Evolutionary conservation across 148 eudicot genomes (phyloP).

Genomic region (Fagopyrum tataricum): DNA sequence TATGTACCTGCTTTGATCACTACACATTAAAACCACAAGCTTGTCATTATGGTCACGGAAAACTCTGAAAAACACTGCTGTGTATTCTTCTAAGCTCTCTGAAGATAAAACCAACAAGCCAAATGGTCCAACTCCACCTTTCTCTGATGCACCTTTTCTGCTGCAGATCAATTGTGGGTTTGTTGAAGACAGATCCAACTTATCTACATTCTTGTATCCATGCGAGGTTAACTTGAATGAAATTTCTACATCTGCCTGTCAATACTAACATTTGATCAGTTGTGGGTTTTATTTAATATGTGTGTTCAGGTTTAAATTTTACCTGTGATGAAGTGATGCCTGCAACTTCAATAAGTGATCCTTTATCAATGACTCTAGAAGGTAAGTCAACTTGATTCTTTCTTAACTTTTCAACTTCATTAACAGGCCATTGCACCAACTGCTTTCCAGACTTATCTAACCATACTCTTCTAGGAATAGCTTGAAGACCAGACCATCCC

Average conservation of each 20-base stretch:
- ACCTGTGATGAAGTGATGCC: conserved; percentile 59
- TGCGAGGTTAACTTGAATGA: conserved; percentile 30
- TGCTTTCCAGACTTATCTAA: conserved; percentile 45
- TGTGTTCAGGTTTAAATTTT: neutral
- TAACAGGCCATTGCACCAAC: conserved; percentile 66
- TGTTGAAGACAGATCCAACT: conserved; percentile 31
- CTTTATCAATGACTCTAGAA: conserved; percentile 22
- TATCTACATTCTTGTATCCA: conserved; percentile 28
- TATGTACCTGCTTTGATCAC: conserved; percentile 57
- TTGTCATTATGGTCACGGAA: conserved; percentile 31
- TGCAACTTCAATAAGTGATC: conserved; percentile 32
- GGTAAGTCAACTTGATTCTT: conserved; percentile 17
- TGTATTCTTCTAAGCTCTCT: conserved; percentile 43
- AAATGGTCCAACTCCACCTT: conserved; percentile 56
- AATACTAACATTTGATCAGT: neutral
- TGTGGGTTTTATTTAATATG: too few relatives aligned
- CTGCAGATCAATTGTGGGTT: conserved; percentile 50
- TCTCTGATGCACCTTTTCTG: conserved; percentile 30
- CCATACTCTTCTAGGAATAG: conserved; percentile 53
- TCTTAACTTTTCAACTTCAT: conserved; percentile 41
- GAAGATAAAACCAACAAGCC: conserved; percentile 61
- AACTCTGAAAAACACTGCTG: conserved; percentile 62
- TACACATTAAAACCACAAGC: conserved; percentile 60
- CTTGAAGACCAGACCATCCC: conserved; percentile 79
- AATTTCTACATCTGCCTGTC: conserved; percentile 59